Percentiles rank a stretch among this genome's conserved stretches.
phyloP scores from a whole-genome alignment of 768 basidiomycete species.

The Rhizopogon rudus region DNA sequence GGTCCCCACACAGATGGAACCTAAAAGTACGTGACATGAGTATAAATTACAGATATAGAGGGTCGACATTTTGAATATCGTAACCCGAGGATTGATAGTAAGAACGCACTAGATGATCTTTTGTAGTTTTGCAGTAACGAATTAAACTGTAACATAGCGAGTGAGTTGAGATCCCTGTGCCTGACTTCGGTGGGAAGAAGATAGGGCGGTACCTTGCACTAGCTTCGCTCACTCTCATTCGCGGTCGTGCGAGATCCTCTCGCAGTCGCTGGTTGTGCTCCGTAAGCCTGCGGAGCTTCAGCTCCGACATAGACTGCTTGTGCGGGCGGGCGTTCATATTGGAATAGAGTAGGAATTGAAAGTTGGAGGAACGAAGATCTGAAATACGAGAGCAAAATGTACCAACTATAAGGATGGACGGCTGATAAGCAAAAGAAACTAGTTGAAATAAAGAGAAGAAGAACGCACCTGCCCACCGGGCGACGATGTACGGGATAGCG shows the following conservation, averaged over 20 bases:
- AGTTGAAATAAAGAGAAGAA: slow-evolving; percentile 9
- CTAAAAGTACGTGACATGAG: slow-evolving; percentile 31
- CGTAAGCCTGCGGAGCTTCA: slow-evolving; percentile 88
- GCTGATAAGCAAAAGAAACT: slow-evolving; percentile 9
- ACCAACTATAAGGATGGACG: not conserved
- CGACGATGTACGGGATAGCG: not conserved
- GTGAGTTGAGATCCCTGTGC: not conserved
- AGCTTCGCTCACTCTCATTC: slow-evolving; percentile 89
- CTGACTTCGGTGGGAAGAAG: not conserved
- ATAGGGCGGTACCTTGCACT: slow-evolving; percentile 62
- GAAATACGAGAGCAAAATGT: not conserved
- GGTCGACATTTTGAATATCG: not conserved
- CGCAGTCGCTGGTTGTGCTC: slow-evolving; percentile 91
- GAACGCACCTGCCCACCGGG: slow-evolving; percentile 8
- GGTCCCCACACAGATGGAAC: slow-evolving; percentile 95
- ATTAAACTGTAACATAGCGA: slow-evolving; percentile 58
- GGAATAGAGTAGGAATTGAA: slow-evolving; percentile 5
- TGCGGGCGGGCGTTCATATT: slow-evolving; percentile 72
- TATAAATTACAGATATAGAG: not conserved
- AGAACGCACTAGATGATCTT: slow-evolving; percentile 77
- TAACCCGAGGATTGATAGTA: not conserved
- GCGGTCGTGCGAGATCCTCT: slow-evolving; percentile 86
- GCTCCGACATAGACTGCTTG: slow-evolving; percentile 97
- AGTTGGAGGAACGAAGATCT: not conserved
- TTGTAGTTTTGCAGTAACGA: slow-evolving; percentile 90